Percentiles rank a stretch among this genome's conserved stretches.
phyloP scores from a whole-genome alignment of 495 filamentous ascomycete genomes.

The Penicillium pulvis region DNA sequence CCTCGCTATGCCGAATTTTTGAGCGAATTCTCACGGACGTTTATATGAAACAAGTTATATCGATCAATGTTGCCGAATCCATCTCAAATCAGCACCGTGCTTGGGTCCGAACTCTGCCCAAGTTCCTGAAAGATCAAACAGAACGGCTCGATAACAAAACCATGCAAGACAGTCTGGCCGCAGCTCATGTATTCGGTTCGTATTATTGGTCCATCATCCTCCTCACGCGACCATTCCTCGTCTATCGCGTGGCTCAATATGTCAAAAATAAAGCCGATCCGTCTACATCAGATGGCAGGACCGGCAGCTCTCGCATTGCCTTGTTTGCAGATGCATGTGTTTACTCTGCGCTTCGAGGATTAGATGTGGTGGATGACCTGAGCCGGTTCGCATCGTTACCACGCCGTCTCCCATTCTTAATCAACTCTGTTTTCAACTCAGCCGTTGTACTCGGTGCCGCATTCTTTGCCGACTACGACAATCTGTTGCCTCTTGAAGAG shows the following conservation, averaged over 20 bases:
- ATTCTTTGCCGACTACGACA: constrained; percentile 67
- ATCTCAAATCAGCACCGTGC: constrained; percentile 60
- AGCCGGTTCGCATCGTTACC: constrained; percentile 63
- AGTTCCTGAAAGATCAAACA: constrained; percentile 38
- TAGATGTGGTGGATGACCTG: constrained; percentile 61
- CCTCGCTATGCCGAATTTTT: constrained; percentile 59
- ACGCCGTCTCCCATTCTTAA: constrained; percentile 66
- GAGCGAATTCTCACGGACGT: constrained; percentile 67
- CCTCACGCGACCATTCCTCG: constrained; percentile 68
- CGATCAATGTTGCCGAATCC: constrained; percentile 63
- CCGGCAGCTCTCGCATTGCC: constrained; percentile 51
- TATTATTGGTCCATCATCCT: constrained; percentile 76
- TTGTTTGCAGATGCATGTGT: constrained; percentile 72
- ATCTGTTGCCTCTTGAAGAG: constrained; percentile 53
- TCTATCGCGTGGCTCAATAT: constrained; percentile 53
- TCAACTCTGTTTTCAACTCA: constrained; percentile 74
- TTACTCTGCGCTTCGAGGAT: constrained; percentile 66
- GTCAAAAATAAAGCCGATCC: constrained; percentile 41
- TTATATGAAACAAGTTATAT: constrained; percentile 70
- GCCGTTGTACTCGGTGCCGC: constrained; percentile 69
- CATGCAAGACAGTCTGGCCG: constrained; percentile 60
- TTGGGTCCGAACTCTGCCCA: constrained; percentile 42
- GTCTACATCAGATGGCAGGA: constrained; percentile 26
- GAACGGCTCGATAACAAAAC: constrained; percentile 38
- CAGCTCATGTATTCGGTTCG: constrained; percentile 67